A percentile compares a stretch with the other conserved stretches of the same genome.
These are phyloP conservation scores for Penicillium psychrofluorescens DNA, from an alignment of 495 filamentous ascomycete species.

Conservation along the genomic window DNA sequence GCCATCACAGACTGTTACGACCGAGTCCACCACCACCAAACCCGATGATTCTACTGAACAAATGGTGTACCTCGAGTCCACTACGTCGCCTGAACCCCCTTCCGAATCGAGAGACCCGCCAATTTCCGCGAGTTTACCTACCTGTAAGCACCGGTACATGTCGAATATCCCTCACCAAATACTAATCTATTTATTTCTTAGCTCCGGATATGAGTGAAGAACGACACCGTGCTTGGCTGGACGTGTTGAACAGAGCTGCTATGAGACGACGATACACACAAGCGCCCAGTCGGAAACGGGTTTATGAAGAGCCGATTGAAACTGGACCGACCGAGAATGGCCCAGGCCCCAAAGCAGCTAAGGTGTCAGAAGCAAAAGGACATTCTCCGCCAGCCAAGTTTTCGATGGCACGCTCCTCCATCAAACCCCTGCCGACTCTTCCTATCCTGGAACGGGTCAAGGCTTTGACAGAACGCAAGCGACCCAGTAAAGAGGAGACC, in stretches of 20 bases:
- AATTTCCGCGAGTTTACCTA: too few relatives aligned
- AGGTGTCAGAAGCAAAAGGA: slow-evolving; percentile 12
- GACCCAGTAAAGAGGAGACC: slow-evolving; percentile 10
- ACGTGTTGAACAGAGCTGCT: slow-evolving; percentile 1
- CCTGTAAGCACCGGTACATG: too few relatives aligned
- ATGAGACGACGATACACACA: slow-evolving; percentile 11
- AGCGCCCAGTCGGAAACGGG: slow-evolving; percentile 17
- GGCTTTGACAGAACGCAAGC: slow-evolving; percentile 19
- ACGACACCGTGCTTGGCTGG: slow-evolving; percentile 12
- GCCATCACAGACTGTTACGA: not conserved
- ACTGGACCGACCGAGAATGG: slow-evolving; percentile 5
- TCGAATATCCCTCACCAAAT: too few relatives aligned
- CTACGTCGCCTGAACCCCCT: not conserved
- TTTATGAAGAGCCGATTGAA: slow-evolving; percentile 12
- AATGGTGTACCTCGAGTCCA: not conserved
- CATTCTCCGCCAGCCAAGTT: slow-evolving; percentile 10
- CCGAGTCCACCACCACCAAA: not conserved
- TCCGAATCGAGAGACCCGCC: not conserved
- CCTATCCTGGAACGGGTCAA: slow-evolving; percentile 30
- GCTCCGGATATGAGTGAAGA: not conserved
- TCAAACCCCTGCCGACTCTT: slow-evolving; percentile 30
- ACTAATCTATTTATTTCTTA: too few relatives aligned
- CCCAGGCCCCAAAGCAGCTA: slow-evolving; percentile 15
- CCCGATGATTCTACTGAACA: not conserved
- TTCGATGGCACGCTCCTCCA: slow-evolving; percentile 27